Evolutionary conservation across 2,329 filamentous ascomycete species (phyloP).

Genomic region (Phaeophleospora eucalypticola): DNA sequence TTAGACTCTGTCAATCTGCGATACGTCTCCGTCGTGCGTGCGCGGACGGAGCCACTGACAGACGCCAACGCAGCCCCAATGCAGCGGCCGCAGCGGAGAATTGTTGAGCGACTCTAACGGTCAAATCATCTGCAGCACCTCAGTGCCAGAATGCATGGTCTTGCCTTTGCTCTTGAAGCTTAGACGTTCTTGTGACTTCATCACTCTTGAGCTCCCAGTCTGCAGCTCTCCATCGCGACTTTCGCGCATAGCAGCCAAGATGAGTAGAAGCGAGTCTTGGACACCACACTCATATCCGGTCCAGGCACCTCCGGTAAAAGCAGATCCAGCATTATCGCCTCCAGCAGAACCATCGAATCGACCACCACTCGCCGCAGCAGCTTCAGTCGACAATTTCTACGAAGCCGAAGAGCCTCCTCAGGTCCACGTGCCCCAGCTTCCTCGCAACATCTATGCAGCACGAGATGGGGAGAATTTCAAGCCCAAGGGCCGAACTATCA

Average conservation of each 20-base stretch:
- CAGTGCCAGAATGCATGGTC: no score
- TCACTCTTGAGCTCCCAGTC: not conserved
- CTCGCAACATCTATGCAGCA: slow-evolving; percentile 30
- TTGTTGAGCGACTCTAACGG: not conserved
- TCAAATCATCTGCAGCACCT: no score
- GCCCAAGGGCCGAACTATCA: slow-evolving; percentile 31
- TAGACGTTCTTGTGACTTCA: no score
- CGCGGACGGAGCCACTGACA: no score
- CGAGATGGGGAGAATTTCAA: slow-evolving; percentile 21
- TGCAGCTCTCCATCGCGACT: not conserved
- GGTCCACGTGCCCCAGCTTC: slow-evolving; percentile 15
- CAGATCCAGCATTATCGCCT: no score
- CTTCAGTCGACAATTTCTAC: not conserved
- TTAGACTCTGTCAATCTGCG: no score
- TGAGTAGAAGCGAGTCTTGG: not conserved
- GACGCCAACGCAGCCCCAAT: not conserved
- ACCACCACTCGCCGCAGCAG: no score
- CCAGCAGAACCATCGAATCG: no score
- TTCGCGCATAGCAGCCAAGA: not conserved
- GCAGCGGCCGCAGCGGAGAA: not conserved
- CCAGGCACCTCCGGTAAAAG: not conserved
- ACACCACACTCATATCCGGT: not conserved
- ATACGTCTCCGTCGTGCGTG: no score
- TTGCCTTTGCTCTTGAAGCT: no score
- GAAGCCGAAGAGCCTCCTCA: not conserved